Evolutionary conservation across 2,329 filamentous ascomycete species (phyloP).

Genomic region (Paecilomyces variotii): DNA sequence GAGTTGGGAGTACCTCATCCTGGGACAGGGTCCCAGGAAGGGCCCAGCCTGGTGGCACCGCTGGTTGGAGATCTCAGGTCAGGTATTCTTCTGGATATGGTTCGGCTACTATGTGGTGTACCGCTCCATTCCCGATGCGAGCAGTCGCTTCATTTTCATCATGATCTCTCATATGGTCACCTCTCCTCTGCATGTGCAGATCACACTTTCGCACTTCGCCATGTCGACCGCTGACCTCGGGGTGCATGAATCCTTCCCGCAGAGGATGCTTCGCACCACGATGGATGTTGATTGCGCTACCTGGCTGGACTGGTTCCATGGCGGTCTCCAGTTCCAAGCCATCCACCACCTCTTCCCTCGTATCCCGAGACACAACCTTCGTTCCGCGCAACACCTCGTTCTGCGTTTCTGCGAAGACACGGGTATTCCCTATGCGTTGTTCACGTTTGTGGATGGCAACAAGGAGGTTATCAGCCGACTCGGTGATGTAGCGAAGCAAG

Average conservation of each 20-base stretch:
- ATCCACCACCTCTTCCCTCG: slow-evolving; percentile 81
- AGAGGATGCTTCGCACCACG: slow-evolving; percentile 84
- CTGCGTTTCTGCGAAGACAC: slow-evolving; percentile 75
- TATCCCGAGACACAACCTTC: slow-evolving; percentile 76
- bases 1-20: slow-evolving; percentile 69
- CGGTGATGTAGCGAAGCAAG: slow-evolving; percentile 72
- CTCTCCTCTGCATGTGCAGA: slow-evolving; percentile 78
- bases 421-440: slow-evolving; percentile 74
- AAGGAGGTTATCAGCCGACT: slow-evolving; percentile 69
- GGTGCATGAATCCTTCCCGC: slow-evolving; percentile 75
- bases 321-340: slow-evolving; percentile 81
- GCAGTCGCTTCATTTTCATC: slow-evolving; percentile 64
- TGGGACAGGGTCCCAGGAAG: slow-evolving; percentile 61
- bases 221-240: slow-evolving; percentile 89
- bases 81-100: slow-evolving; percentile 77
- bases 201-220: slow-evolving; percentile 84
- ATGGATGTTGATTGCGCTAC: slow-evolving; percentile 86
- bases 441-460: slow-evolving; percentile 78
- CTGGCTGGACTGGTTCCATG: slow-evolving; percentile 86
- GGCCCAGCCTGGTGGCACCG: slow-evolving; percentile 78
- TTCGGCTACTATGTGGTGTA: slow-evolving; percentile 80
- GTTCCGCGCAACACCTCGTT: slow-evolving; percentile 65
- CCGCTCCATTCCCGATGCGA: slow-evolving; percentile 59
- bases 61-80: slow-evolving; percentile 68
- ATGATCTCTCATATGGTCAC: slow-evolving; percentile 74